Conservation (phyloP, 164 flowering plant species). For the Tetrastigma voinierianum region DNA sequence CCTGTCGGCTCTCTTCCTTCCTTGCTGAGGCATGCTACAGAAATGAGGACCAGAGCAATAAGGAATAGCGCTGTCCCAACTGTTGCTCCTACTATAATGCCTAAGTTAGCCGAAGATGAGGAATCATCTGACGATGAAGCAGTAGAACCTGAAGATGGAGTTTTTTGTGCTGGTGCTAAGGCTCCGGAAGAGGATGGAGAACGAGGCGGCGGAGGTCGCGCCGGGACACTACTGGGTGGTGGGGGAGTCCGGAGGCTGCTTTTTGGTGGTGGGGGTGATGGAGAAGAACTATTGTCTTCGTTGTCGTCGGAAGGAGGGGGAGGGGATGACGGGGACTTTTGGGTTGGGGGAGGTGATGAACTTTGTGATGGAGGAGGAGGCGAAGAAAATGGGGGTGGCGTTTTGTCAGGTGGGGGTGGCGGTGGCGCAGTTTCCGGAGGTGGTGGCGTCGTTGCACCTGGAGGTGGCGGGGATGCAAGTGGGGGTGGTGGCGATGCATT, state of each 20-base stretch:
- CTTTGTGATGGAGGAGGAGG: conserved; percentile 6
- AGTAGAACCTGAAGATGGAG: conserved; percentile 6
- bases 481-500: conserved; percentile 14
- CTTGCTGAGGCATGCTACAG: conserved; percentile 26
- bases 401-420: conserved; percentile 10
- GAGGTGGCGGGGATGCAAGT: no score
- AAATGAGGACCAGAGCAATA: conserved; percentile 18
- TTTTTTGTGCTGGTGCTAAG: conserved; percentile 5
- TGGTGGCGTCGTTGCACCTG: conserved; percentile 6
- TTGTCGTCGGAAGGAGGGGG: conserved; percentile 7
- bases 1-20: conserved; percentile 25
- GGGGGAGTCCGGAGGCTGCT: conserved; percentile 15
- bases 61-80: conserved; percentile 33
- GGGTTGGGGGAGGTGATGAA: conserved; percentile 20
- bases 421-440: conserved; percentile 1
- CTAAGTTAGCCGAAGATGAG: neutral
- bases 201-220: conserved; percentile 3
- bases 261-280: conserved; percentile 4
- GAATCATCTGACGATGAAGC: conserved; percentile 6
- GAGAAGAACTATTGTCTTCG: neutral
- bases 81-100: conserved; percentile 27
- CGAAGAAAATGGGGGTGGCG: conserved; percentile 10
- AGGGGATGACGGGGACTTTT: conserved; percentile 4
- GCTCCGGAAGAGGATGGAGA: neutral
- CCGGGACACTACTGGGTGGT: conserved; percentile 5